Base-by-base conservation (phyloP, 2,329 filamentous ascomycete genomes). In the Fusarium goolgardi region DNA sequence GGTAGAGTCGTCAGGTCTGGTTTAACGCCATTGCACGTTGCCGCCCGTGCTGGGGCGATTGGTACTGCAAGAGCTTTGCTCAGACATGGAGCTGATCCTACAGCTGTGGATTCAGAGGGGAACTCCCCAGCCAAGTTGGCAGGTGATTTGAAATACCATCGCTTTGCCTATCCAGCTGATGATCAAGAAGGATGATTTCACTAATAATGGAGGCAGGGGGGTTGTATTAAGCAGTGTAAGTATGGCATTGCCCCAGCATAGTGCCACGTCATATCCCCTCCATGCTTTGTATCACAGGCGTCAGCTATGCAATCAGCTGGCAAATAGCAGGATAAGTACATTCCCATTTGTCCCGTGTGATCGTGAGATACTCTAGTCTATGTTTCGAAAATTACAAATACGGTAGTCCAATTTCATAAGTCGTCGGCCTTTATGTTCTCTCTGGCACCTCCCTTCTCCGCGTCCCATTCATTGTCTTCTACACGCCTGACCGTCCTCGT, bases 401-500 rank as follows among this genome's bases (percentile, higher is more conserved):
- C 31, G 15, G 15, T 21, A 15, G 20, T 57, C 10, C n/a, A 16
- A 9, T 40, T 50, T 71, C 57, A 51, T 67, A 39, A 60, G 39
- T 65, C 63, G 34, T 44, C 55, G 55, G 15, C 45, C 21, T 15
- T 27, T 46, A 47, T 49, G 23, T 37, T 61, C 53, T 59, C 56
- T 27, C 32, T 45, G 31, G 44, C 56, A 10, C 20, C 27, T 47
- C 66, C 63, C 35, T 53, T 70, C 20, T 67, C 66, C 6, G 51
- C 34, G 10, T 69, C 62, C 61, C 57, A 63, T 11, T 16, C 32
- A 18, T 55, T 52, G 6, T 59, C 63, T 6, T 67, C 46, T 29
- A 69, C 65, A 16, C 55, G 56, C 18, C 61, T 67, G 1, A 64
- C 62, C 23, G 71, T 73, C 18, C 56, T 70, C 12, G 71, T 73